Base-by-base conservation (phyloP, 2,329 filamentous ascomycete species). In the Monilinia fructigena region DNA sequence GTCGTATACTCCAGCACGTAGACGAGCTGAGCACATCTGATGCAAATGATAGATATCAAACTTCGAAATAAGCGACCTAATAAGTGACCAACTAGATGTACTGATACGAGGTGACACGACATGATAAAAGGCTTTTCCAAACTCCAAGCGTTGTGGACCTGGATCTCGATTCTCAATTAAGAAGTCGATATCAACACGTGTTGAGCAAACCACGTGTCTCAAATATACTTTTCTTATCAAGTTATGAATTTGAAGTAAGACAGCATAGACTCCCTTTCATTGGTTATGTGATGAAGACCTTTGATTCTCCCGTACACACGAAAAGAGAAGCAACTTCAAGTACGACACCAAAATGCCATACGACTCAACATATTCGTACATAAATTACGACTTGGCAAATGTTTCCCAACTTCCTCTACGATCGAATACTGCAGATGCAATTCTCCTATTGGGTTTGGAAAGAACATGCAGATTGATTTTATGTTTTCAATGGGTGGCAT, bases 171-270 rank as follows among this genome's bases (percentile, higher is more conserved):
- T 28, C 23, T 42, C 26, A 47, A 47, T 31, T 4, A n/a, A 8
- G 31, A 23, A 23, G 23, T 35, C 26, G 26, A 8, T 48, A 59
- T 23, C 42, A 59, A 59, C 56, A 59, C 56, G 55, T 59, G 40
- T 59, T 47, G 40, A 59, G 18, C 38, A 59, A 14, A 59, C 55
- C 40, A 59, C 40, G 56, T 59, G 56, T 26, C 35, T 45, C 8
- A 14, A 18, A 31, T 53, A 4, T 31, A 35, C 31, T 35, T 35
- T 54, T 12, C 26, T 35, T 20, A n/a, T 47, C 55, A 14, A 35
- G 16, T 38, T 38, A 12, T 35, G 31, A 35, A 14, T 38, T n/a
- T 2, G 7, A 16, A 38, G 28, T 18, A 23, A 48, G 56, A 59
- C 42, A 35, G 42, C 4, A 23, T 38, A 12, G 23, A 16, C 8